Base-by-base conservation (phyloP, 768 basidiomycete genomes). In the Panus rudis region DNA sequence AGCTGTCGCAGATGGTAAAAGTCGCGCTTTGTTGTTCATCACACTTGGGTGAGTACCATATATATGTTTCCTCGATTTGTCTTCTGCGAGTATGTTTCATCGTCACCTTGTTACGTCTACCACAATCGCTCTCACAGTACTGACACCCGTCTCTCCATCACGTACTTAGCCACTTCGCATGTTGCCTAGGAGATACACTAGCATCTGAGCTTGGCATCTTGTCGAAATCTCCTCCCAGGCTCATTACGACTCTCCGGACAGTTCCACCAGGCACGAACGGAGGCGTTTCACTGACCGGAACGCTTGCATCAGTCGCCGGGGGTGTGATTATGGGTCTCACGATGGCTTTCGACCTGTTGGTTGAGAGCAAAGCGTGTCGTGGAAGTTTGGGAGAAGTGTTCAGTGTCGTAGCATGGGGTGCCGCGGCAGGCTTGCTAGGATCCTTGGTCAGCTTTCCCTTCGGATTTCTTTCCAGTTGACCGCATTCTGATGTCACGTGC, bases 201-300 rank as follows among this genome's bases (percentile, higher is more conserved):
- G 92, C 92, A 1, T 93, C 90, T 7, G 93, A 96, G 63, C 73
- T 96, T 19, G 93, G 93, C 25, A 92, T 96, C 50, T 70, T 96
- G 32, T 84, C 91, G 20, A 59, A 58, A 27, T 68, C 74, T 12
- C 71, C 71, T 3, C 88, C 93, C 25, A 57, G 80, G 37, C 75
- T 94, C 25, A 75, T 96, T 52, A 93, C 91, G 4, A 92, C 86
- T 4, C 61, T 84, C 41, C 73, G 72, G 50, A 51, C 64, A 1
- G 88, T 92, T 0, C 92, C 92, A 2, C 81, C 83, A 2, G 93
- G 93, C 3, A 96, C 93, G 8, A 96, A 97, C 54, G 93, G 93
- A 3, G 93, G 75, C 0, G 75, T 96, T 46, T 86, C 89, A 4
- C 43, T 74, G 2, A 73, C 77, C 32, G 93, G 93, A 13, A 87